Base-by-base conservation (phyloP, 1,284 basidiomycete genomes). In the Pascua sp. region DNA sequence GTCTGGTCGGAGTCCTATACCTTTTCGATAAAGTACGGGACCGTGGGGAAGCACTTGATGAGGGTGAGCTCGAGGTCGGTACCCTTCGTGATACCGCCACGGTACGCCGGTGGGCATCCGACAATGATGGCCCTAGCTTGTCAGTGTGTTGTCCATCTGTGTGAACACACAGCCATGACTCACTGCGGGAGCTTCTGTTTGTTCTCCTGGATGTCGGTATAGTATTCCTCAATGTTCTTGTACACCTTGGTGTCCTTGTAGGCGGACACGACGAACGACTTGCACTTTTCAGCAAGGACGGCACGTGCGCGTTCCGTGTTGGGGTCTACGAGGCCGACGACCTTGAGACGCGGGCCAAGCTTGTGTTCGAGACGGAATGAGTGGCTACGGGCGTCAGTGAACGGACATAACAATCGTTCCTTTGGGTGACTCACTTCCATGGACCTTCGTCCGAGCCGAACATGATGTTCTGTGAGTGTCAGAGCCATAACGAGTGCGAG, bases 281-380 rank as follows among this genome's bases (percentile, higher is more conserved):
- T 87, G 72, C 92, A 86, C 83, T 98, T 98, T 79, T 89, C 87
- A 67, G 86, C 83, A 57, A 98, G 85, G 38, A 90, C 90, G 11
- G 83, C 79, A 13, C 85, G 82, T 15, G 93, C 91, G 61, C 92
- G 90, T 44, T 90, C 87, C 56, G 85, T 81, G 12, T 86, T 87
- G 38, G 96, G 95, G 77, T 98, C 95, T 69, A 98, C 89, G 55
- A 98, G 82, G 12, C 91, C 95, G 55, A 91, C 86, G 51, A 98
- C 92, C 77, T 96, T 97, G 76, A 98, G 88, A 68, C 95, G 90
- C 18, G 87, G 89, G 44, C 95, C 94, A 59, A 98, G 89, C 81
- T 98, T 97, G 80, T 94, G 76, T 81, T 94, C 91, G 67, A 95
- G 85, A 72, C 92, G 90, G 85, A 94, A 91, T 50, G 91, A 94